Evolutionary conservation across 495 filamentous ascomycete species (phyloP), one percentile per base, ranked within the genome.

Genomic region (Podospora pseudopauciseta): DNA sequence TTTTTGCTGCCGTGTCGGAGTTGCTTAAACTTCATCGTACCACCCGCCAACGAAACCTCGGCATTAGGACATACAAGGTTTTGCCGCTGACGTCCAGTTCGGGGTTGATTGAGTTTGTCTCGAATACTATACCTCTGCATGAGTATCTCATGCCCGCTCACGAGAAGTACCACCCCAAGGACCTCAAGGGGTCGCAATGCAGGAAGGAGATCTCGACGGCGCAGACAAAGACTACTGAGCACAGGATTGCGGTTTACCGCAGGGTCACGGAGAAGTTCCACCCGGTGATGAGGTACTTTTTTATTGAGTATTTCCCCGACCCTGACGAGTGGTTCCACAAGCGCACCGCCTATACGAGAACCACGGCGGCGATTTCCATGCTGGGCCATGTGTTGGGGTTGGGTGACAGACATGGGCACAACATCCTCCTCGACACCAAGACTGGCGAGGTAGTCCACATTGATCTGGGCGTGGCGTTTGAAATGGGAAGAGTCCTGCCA

Each of bases 51-150:
- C 90, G 95, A 2, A 91, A 94, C 70, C 83, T 99, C 23, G 88
- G 88, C 3, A 93, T 99, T 73, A 82, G 95, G 34, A 97, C 95
- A 1, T 99, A 99, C 83, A 97, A 97, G 75, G 95, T 99, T 19
- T 81, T 98, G 11, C 95, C 95, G 0, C 82, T 99, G 34, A 94
- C 90, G 3, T 82, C 89, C 0, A 87, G 86, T 59, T 89, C 93
- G 2, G 95, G 96, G n/a, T 88, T 97, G 44, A 97, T 99, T 72
- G 96, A 99, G 74, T 99, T 98, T 75, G 95, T 99, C 9, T 86
- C 88, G 1, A 89, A 97, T 77, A 97, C 95, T 3, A 90, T 95
- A 63, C 91, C 96, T 0, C 83, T 99, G 19, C 90, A 94, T 70
- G 92, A 96, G 66, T 97, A 89, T 74, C 82, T 98, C 66, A 89